Evolutionary conservation across 148 eudicot genomes (phyloP), one percentile per base, ranked within the genome.

Genomic region (Rhododendron ovatum): DNA sequence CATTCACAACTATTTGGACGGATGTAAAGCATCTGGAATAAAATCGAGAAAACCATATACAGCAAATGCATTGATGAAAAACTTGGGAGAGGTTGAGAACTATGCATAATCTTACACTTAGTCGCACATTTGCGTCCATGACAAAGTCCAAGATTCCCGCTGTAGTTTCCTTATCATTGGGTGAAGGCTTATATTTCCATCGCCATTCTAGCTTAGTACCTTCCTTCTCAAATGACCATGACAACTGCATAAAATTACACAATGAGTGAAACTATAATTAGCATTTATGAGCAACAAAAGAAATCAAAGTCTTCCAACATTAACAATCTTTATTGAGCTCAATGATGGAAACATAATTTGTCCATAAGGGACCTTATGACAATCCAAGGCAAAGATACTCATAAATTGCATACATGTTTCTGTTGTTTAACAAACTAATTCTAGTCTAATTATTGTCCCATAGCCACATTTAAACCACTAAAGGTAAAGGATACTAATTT

Each of bases 221-320:
- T 96, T 96, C 95, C 92, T 89, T 96, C 90, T 96, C 98, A 87
- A 96, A 96, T 43, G 99, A 94, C 95, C 95, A 96, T 47, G 98
- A 92, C 69, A 96, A 86, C 99, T 96, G 94, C 84, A 88, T 35
- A 76, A 12, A 4, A 69, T 24, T 26, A 83, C 75, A 82, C 15
- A 18, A 75, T 50, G n/a, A 77, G 39, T 39, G 28, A 88, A 65
- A 82, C 59, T 47, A 12, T 3, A 78, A 86, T 67, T 30, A 84
- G 26, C 41, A 47, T 37, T 30, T 57, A 75, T 71, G 18, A 74
- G 20, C 50, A 53, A n/a, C 77, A n/a, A 59, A 10, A 45, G 10
- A 76, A 80, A 63, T 20, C 28, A 81, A 82, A 30, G 51, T 78
- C 28, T 61, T 78, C 50, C 28, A 83, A n/a, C 33, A 28, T 39